These are phyloP conservation scores for Handroanthus guayacan DNA, from an alignment of 257 asterid genomes.

Conservation along the genomic window DNA sequence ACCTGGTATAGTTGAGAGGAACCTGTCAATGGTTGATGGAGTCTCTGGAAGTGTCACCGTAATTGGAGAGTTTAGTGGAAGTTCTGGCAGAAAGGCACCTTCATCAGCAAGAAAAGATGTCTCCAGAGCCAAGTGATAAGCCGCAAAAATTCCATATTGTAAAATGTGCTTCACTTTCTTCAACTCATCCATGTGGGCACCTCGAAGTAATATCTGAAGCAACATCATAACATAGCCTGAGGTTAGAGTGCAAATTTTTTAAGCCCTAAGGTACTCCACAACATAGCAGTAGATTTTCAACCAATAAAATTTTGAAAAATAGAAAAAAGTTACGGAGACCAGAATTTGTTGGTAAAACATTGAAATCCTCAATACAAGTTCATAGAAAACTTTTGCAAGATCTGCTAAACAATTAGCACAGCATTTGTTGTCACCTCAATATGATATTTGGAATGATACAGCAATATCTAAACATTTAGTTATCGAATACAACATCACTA, in stretches of 20 bases:
- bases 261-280: slow-evolving; percentile 3
- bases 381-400: slow-evolving; percentile 23
- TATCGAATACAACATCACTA: slow-evolving; percentile 28
- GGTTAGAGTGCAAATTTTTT: slow-evolving; percentile 9
- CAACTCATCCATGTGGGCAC: slow-evolving; percentile 87
- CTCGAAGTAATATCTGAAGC: slow-evolving; percentile 86
- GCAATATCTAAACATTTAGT: slow-evolving; percentile 6
- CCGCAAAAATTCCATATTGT: slow-evolving; percentile 95
- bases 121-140: slow-evolving; percentile 96
- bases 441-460: slow-evolving; percentile 5
- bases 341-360: slow-evolving; percentile 25
- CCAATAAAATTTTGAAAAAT: slow-evolving; percentile 13
- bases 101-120: slow-evolving; percentile 98
- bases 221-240: slow-evolving; percentile 34
- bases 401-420: slow-evolving; percentile 5
- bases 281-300: slow-evolving; percentile 3
- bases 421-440: slow-evolving; percentile 10
- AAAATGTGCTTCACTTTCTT: slow-evolving; percentile 94
- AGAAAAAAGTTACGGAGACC: not conserved
- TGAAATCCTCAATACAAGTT: slow-evolving; percentile 13
- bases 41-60: slow-evolving; percentile 82
- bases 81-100: slow-evolving; percentile 91
- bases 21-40: slow-evolving; percentile 68
- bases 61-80: slow-evolving; percentile 74
- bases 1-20: slow-evolving; percentile 82